Evolutionary conservation across 1,139 yeast genomes (phyloP).

Genomic region (Candida sanyaensis): DNA sequence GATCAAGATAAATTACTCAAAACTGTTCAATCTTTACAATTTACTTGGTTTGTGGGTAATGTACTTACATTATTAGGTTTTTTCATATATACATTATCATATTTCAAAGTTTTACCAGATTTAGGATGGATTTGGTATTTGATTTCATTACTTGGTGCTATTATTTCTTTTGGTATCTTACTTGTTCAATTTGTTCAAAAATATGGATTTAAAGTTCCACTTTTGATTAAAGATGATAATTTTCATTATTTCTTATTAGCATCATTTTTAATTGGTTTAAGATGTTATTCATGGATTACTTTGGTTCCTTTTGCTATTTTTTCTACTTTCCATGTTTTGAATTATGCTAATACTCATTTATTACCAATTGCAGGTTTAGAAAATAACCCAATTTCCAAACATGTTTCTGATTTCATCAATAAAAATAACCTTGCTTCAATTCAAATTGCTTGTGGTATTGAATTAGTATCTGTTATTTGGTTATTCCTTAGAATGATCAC

Average conservation of each 20-base stretch:
- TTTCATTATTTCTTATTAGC: constrained; percentile 52
- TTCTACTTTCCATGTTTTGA: constrained; percentile 62
- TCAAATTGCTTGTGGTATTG: constrained; percentile 70
- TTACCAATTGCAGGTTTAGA: constrained; percentile 64
- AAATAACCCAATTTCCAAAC: constrained; percentile 36
- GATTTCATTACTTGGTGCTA: constrained; percentile 61
- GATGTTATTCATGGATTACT: constrained; percentile 46
- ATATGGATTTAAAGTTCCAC: constrained; percentile 35
- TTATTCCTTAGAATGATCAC: constrained; percentile 56
- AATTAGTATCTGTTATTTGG: constrained; percentile 55
- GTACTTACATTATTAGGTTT: constrained; percentile 59
- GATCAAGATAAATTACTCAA: constrained; percentile 14
- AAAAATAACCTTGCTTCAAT: constrained; percentile 71
- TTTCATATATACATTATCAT: constrained; percentile 55
- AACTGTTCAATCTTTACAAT: constrained; percentile 44
- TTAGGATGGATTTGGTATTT: constrained; percentile 54
- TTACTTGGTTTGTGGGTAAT: constrained; percentile 74
- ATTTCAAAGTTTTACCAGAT: constrained; percentile 22
- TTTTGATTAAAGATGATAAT: constrained; percentile 44
- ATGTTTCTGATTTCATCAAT: constrained; percentile 56
- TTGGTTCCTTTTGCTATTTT: constrained; percentile 54
- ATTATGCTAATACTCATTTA: constrained; percentile 59
- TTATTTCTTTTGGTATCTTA: constrained; percentile 78
- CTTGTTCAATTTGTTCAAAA: constrained; percentile 54
- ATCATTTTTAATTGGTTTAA: constrained; percentile 32